Conservation (phyloP, 78 protist genomes). For the Capsaspora owczarzaki region DNA sequence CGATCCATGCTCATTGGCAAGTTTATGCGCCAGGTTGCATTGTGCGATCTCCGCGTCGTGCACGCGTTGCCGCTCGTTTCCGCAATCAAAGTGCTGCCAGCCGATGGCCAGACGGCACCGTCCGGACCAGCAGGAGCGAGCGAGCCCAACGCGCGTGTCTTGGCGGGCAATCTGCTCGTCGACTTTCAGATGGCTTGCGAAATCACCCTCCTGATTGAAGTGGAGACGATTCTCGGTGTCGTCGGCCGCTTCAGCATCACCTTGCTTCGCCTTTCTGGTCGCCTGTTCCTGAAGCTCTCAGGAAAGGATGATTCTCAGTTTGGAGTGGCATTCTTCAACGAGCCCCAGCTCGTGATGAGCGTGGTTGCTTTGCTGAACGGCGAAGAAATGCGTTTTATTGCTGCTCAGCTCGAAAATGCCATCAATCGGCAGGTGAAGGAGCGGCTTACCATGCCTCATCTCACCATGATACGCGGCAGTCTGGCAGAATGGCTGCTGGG, state of each 20-base stretch:
- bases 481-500: too few species aligned
- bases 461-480: too few species aligned
- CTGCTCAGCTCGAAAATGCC: too few species aligned
- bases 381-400: neutral
- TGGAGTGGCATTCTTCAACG: neutral
- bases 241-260: neutral
- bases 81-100: too few species aligned
- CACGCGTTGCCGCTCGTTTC: neutral
- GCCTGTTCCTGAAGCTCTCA: neutral
- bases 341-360: neutral
- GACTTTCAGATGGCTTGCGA: neutral
- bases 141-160: too few species aligned
- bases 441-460: too few species aligned
- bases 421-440: too few species aligned
- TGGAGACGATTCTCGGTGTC: neutral
- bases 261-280: neutral
- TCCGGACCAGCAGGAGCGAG: too few species aligned
- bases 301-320: neutral
- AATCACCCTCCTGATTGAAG: neutral
- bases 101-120: neutral
- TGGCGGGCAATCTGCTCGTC: neutral
- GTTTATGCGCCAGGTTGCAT: neutral
- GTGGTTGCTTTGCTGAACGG: neutral
- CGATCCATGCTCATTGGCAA: neutral
- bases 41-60: too few species aligned